phyloP scores from a whole-genome alignment of 2,329 filamentous ascomycete genomes.

The Myriosclerotinia duriaeana region DNA sequence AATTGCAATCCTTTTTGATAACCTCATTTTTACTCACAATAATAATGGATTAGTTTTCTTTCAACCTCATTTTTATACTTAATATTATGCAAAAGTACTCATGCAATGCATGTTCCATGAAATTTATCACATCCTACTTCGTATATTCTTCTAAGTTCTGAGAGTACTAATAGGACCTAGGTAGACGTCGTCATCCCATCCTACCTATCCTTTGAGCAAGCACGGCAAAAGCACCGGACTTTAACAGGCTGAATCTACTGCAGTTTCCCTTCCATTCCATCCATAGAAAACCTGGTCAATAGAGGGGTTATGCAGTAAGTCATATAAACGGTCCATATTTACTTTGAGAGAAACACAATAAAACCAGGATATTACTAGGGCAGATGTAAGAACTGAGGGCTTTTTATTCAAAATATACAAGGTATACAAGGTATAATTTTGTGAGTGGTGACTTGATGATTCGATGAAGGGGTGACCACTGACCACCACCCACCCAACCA shows the following conservation, averaged over 20 bases:
- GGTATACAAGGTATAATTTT: conserved; percentile 5
- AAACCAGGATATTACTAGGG: neutral
- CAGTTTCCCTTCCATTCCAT: neutral
- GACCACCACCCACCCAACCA: neutral
- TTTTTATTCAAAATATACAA: neutral
- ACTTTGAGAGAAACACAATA: conserved; percentile 1
- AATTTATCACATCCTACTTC: conserved; percentile 10
- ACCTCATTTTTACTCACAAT: conserved; percentile 9
- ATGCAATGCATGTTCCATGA: conserved; percentile 6
- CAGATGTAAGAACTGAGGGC: neutral
- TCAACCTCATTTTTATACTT: neutral
- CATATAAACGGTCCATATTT: conserved; percentile 7
- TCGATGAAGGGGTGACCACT: conserved; percentile 12
- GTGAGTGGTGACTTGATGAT: conserved; percentile 1
- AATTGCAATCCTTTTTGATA: conserved; percentile 7
- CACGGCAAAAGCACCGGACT: neutral
- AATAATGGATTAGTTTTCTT: conserved; percentile 4
- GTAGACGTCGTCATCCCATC: conserved; percentile 11
- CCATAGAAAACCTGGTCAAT: conserved; percentile 7
- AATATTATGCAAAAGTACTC: neutral
- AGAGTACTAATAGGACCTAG: too few species aligned
- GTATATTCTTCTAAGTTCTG: neutral
- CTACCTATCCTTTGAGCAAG: neutral
- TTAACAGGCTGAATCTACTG: conserved; percentile 2
- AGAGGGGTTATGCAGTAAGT: conserved; percentile 6